Evolutionary conservation across 805 yeast genomes (phyloP), one percentile per base, ranked within the genome.

Genomic region (Teunomyces lycoperdinae): DNA sequence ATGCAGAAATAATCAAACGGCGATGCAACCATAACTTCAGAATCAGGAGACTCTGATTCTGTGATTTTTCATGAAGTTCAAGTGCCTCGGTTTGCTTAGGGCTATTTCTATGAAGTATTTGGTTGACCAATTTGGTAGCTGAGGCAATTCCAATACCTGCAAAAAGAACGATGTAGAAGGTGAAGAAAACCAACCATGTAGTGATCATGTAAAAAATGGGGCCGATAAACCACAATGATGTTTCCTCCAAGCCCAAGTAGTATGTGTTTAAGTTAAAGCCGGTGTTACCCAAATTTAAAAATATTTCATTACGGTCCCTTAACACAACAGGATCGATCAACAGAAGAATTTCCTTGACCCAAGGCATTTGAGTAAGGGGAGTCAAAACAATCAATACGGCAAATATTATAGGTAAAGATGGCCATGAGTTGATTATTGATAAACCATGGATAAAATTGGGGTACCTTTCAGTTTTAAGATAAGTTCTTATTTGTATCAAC

Each of bases 211-310:
- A 68, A 50, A 85, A 78, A 2, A 84, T 26, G 1, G 87, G 78
- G 1, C 88, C 91, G 30, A 85, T 63, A 48, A 80, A 71, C 71
- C 82, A 79, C 34, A 82, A 58, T 13, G 71, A 70, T 10, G 62
- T 56, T 49, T 84, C 89, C 50, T 83, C 79, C 3, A 85, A 61
- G 0, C 96, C 96, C 42, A 89, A 62, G 57, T 78, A 86, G 56
- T 79, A 81, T n/a, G 80, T 72, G 58, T 86, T 84, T 31, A 78
- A 53, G 42, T 61, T 63, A 51, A 64, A 74, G 31, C 64, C 62
- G 2, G 62, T 39, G 29, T 55, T 52, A 14, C 42, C 44, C 30
- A 64, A 59, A 34, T 73, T 73, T 42, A 73, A 63, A 41, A 70
- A 68, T 47, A 77, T 63, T 32, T 78, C 75, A 40, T 68, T 65